Evolutionary conservation across 768 basidiomycete genomes (phyloP), one percentile per base, ranked within the genome.

Genomic region (Rhodosporidiobolus odoratus): DNA sequence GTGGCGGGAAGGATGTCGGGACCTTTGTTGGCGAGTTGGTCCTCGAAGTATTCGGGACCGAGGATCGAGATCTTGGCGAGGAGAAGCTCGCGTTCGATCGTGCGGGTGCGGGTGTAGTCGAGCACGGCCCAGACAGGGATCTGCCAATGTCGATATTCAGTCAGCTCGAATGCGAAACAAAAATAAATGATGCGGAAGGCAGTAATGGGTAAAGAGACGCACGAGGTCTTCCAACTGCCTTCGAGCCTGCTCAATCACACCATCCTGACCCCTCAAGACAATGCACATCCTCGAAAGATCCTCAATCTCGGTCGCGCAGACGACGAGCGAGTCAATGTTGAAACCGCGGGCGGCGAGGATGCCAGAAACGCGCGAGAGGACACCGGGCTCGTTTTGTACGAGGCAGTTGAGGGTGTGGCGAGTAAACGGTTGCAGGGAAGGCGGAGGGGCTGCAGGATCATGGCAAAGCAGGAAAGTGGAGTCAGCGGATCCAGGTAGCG

Each of bases 51-150:
- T 79, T 99, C 95, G 16, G 94, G 91, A 3, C 96, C 96, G 43
- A 99, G 88, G 77, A 94, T 95, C 68, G 96, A 98, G 5, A 99
- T 87, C 79, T 99, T 99, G 78, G 89, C 54, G 74, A 99, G 88
- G 40, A 98, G 85, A 21, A 98, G 85, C 80, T 99, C 96, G 75
- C 96, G 90, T 74, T 89, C 85, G 79, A 99, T 95, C 37, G 88
- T 87, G 66, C 85, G 86, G 32, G 93, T 98, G 71, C 94, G 85
- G 27, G 95, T 97, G 80, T 98, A 99, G 81, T 99, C 94, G 69
- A 99, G 84, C 40, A 99, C 96, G 37, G 95, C 96, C 96, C 96
- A 99, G 7, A 99, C 96, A 59, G 95, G 96, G 35, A 99, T 94
- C 95, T 96, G 67, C 13, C 19, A 2, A 10, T 17, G 15, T 16